Evolutionary conservation across 768 basidiomycete genomes (phyloP).

Genomic region (Leccinum variicolor): DNA sequence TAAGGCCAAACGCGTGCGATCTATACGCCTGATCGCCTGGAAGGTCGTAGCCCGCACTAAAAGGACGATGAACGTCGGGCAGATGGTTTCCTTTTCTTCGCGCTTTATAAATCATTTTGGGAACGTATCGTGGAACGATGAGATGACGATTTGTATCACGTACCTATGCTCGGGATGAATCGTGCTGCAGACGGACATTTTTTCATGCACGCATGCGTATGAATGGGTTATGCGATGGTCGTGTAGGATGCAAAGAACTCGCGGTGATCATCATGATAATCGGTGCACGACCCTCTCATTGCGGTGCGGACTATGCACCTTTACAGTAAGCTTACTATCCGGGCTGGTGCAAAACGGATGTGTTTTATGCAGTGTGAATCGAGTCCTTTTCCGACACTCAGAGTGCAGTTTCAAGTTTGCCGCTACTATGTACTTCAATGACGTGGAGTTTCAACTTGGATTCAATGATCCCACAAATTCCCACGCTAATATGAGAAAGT

Average conservation of each 20-base stretch:
- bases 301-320: too few species aligned
- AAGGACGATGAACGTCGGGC: neutral
- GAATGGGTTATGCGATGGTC: neutral
- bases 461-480: too few species aligned
- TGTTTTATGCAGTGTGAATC: too few species aligned
- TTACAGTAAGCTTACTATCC: too few species aligned
- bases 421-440: too few species aligned
- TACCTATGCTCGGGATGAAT: too few species aligned
- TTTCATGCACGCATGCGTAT: neutral
- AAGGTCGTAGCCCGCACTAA: neutral
- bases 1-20: conserved; percentile 47
- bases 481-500: too few species aligned
- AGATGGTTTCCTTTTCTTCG: neutral
- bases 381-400: too few species aligned
- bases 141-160: neutral
- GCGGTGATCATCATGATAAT: neutral
- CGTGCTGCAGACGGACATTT: neutral
- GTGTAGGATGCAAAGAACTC: neutral
- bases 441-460: too few species aligned
- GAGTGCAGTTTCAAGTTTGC: too few species aligned
- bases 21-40: conserved; percentile 15
- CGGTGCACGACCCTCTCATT: neutral
- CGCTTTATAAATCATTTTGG: neutral
- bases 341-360: too few species aligned
- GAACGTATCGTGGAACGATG: neutral